Evolutionary conservation across 169 alveolate genomes (phyloP).

Genomic region (Plasmodium fragile): DNA sequence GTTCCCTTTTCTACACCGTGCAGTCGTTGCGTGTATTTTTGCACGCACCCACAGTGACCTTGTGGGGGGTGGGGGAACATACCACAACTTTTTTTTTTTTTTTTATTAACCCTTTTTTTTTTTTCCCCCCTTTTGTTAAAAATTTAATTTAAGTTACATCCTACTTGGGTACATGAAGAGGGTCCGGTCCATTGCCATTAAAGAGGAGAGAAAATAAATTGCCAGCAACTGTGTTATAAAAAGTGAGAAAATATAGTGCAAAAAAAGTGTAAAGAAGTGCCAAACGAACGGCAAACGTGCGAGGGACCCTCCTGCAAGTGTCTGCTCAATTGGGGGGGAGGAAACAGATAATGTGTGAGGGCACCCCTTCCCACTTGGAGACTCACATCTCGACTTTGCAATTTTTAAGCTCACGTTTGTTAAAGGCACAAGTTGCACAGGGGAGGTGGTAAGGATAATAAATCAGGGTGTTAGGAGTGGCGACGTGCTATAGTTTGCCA

Average conservation of each 20-base stretch:
- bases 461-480: not conserved
- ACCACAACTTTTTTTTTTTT: not conserved
- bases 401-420: not conserved
- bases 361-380: not conserved
- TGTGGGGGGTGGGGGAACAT: not conserved
- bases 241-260: not conserved
- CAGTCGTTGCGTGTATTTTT: not conserved
- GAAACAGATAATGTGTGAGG: not conserved
- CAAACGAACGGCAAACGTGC: not conserved
- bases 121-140: not conserved
- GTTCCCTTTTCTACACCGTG: not conserved
- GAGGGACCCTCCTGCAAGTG: not conserved
- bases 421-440: not conserved
- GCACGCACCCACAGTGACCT: not conserved
- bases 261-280: not conserved
- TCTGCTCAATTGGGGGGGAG: not conserved
- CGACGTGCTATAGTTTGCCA: not conserved
- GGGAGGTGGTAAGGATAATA: not conserved
- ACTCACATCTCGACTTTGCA: not conserved
- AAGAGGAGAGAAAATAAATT: not conserved
- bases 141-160: not conserved
- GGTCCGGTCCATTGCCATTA: not conserved
- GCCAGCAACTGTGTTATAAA: not conserved
- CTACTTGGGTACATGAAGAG: not conserved
- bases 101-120: not conserved